Percentiles rank a stretch among this genome's conserved stretches.
These are phyloP conservation scores for Spongiforma sp. DNA, from an alignment of 1,284 basidiomycete genomes.

Conservation along the genomic window DNA sequence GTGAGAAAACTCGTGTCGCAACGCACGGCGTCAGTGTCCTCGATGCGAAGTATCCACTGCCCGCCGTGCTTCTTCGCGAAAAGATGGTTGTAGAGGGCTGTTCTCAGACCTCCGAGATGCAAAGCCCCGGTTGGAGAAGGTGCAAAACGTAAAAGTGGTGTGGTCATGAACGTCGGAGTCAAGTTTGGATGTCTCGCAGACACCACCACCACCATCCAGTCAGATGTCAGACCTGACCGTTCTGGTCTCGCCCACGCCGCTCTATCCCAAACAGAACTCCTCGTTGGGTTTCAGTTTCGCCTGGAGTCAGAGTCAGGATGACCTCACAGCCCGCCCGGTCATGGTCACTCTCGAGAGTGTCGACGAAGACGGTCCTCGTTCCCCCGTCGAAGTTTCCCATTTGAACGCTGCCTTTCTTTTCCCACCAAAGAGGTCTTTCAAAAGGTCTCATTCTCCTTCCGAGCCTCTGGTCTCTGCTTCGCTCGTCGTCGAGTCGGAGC, in stretches of 20 bases:
- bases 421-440: conserved; percentile 53
- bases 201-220: background rate
- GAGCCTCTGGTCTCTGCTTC: conserved; percentile 31
- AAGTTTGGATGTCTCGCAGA: background rate
- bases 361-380: conserved; percentile 36
- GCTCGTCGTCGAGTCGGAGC: no score
- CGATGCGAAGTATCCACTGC: conserved; percentile 90
- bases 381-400: conserved; percentile 31
- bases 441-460: conserved; percentile 22
- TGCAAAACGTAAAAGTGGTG: conserved; percentile 89
- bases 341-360: conserved; percentile 56
- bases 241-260: conserved; percentile 37
- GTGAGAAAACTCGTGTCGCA: background rate
- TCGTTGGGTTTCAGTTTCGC: conserved; percentile 36
- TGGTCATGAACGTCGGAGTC: conserved; percentile 15
- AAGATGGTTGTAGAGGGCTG: conserved; percentile 93
- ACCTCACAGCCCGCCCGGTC: conserved; percentile 41
- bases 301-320: conserved; percentile 32
- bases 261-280: conserved; percentile 28
- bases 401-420: conserved; percentile 44
- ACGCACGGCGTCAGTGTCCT: conserved; percentile 82
- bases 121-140: conserved; percentile 96
- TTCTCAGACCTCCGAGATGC: conserved; percentile 96
- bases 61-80: conserved; percentile 83
- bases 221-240: conserved; percentile 40